A percentile compares a stretch with the other conserved stretches of the same genome.
phyloP scores from a whole-genome alignment of 176 grass and related monocot species.

The Phoenix roebelenii region DNA sequence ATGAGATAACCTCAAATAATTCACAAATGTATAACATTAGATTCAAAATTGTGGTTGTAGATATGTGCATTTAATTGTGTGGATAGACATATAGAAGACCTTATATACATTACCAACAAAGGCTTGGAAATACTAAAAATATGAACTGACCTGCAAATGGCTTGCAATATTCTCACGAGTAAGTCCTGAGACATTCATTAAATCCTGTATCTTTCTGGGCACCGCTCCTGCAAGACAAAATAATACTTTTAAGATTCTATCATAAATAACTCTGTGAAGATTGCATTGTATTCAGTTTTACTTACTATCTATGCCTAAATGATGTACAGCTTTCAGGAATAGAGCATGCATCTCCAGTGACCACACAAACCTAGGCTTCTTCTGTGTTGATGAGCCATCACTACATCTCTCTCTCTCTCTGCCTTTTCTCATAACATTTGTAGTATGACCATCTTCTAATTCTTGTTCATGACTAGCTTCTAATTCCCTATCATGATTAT shows the following conservation, averaged over 20 bases:
- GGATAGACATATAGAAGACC: too few species aligned
- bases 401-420: not conserved
- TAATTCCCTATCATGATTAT: not conserved
- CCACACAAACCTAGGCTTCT: not conserved
- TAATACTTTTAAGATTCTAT: not conserved
- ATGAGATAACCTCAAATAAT: not conserved
- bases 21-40: not conserved
- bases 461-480: not conserved
- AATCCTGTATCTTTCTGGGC: not conserved
- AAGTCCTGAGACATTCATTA: conserved; percentile 10
- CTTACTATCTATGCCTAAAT: conserved; percentile 6
- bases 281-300: not conserved
- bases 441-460: not conserved
- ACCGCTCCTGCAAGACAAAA: conserved; percentile 1
- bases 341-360: not conserved
- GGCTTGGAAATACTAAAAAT: not conserved
- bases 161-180: conserved; percentile 4
- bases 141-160: conserved; percentile 9
- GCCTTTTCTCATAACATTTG: not conserved
- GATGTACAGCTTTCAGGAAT: not conserved
- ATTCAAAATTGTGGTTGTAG: too few species aligned
- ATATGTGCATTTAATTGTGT: too few species aligned
- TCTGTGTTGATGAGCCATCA: not conserved
- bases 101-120: not conserved
- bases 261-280: not conserved